phyloP scores from a whole-genome alignment of 345 rosid genomes.

The Abelmoschus esculentus region DNA sequence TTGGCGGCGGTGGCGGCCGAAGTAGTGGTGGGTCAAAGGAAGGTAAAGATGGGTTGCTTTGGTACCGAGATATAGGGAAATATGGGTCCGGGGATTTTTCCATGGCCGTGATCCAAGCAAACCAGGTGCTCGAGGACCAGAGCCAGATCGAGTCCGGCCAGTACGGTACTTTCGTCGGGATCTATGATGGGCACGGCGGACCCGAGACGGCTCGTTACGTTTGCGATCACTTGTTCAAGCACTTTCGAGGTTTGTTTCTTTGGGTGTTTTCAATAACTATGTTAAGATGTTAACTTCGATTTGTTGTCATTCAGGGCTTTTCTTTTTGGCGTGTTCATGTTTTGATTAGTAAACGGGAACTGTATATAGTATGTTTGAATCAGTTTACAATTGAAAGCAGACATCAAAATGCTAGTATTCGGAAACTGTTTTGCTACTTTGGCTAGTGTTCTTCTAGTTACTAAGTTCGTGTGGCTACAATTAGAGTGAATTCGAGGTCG shows the following conservation, averaged over 20 bases:
- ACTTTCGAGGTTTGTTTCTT: conserved; percentile 62
- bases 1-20: conserved; percentile 3
- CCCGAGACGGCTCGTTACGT: conserved; percentile 84
- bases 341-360: no score
- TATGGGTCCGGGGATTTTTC: conserved; percentile 74
- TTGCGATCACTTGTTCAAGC: conserved; percentile 63
- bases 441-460: not conserved
- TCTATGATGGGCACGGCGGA: conserved; percentile 93
- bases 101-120: conserved; percentile 89
- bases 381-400: not conserved
- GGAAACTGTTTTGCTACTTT: not conserved
- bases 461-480: not conserved
- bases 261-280: not conserved
- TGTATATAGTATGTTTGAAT: conserved; percentile 1
- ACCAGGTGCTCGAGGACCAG: conserved; percentile 79
- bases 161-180: conserved; percentile 85
- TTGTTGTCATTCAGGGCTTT: not conserved
- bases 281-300: not conserved
- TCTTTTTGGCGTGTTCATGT: not conserved
- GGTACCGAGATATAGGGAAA: conserved; percentile 67
- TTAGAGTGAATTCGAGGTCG: conserved; percentile 1
- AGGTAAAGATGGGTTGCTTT: conserved; percentile 70
- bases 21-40: conserved; percentile 30
- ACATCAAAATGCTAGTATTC: not conserved
- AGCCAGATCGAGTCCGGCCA: conserved; percentile 87